Base-by-base conservation (phyloP, 257 asterid genomes). In the Gentiana dahurica region DNA sequence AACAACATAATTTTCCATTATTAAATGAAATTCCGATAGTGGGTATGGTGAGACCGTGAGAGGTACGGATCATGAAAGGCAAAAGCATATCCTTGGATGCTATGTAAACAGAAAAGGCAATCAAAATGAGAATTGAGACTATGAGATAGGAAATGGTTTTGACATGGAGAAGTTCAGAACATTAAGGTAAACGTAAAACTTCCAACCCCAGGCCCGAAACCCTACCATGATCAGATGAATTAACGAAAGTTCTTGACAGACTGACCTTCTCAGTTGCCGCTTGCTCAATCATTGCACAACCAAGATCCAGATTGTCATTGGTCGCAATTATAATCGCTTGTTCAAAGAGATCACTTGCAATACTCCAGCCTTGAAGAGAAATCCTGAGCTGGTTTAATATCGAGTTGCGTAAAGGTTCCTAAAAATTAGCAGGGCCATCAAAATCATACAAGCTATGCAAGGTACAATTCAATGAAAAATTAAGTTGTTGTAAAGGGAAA, bases 241-340 rank as follows among this genome's bases (percentile, higher is more conserved):
- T 12, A 6, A n/a, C 46, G 32, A 47, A 54, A 36, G 45, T 15
- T 39, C 54, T 10, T 35, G 13, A 36, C 33, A 59, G 58, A 57
- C 60, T 69, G 45, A 88, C 99, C 99, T 88, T 92, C 64, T 85
- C 95, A 1, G 97, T 88, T 46, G 99, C 95, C 66, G 97, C 99
- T 79, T 88, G 97, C 72, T 92, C 99, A 67, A 92, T 92, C 77
- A 92, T 55, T 6, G 94, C 97, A 59, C 99, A 92, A 68, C 99
- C 97, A 65, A 92, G 97, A 77, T 92, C 99, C 59, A 92, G 92
- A 71, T 92, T 92, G 76, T 88, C 99, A 71, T 88, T 85, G 39
- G 95, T 88, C 69, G 79, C 99, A 58, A 83, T 78, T 73, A 80
- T 82, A 74, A 92, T 77, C 15, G 97, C 87, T 66, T 80, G 87